Base-by-base conservation (phyloP, 352 stramenopile species). In the Globisporangium canariense region DNA sequence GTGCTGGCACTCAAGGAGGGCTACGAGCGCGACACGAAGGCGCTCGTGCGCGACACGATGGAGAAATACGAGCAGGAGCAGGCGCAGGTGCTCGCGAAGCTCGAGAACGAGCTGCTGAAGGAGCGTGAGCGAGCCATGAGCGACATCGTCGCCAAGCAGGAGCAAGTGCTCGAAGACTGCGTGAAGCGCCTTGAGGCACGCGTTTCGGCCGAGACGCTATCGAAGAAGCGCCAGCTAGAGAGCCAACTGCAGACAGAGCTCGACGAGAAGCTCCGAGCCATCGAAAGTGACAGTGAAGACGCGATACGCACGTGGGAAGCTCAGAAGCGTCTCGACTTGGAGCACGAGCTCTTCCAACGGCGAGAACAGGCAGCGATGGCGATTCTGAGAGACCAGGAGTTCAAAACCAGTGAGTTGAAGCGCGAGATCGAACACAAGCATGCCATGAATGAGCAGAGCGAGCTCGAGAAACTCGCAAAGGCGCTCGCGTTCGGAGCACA, bases 401-500 rank as follows among this genome's bases (percentile, higher is more conserved):
- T 71, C 13, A 71, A 67, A 64, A 86, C 76, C 16, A 66, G 64
- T 45, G 65, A 68, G 1, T n/a, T 89, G 10, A 83, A 77, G 53
- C 66, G 66, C 18, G 68, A 86, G 36, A 56, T 89, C 3, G 69
- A 88, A 34, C 30, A 68, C 3, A 66, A 67, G 11, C 70, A 86
- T 30, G 14, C 40, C 6, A 57, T 70, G 20, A 84, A 84, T 40
- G 69, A 89, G 59, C 57, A 70, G 56, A 41, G 50, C 4, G 79
- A 88, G 60, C 52, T 91, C 43, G 64, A 84, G 20, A 89, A 91
- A 59, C 64, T 91, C 25, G 69, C 77, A 18, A 86, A 83, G 49
- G 80, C 75, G 3, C 67, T 91, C 32, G 65, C 70, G 11, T 83
- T 88, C 61, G 82, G 82, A 14, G 74, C 79, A 3, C 81, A 90